These are phyloP conservation scores for Strobilomyces confusus DNA, from an alignment of 768 basidiomycete genomes.

Conservation along the genomic window DNA sequence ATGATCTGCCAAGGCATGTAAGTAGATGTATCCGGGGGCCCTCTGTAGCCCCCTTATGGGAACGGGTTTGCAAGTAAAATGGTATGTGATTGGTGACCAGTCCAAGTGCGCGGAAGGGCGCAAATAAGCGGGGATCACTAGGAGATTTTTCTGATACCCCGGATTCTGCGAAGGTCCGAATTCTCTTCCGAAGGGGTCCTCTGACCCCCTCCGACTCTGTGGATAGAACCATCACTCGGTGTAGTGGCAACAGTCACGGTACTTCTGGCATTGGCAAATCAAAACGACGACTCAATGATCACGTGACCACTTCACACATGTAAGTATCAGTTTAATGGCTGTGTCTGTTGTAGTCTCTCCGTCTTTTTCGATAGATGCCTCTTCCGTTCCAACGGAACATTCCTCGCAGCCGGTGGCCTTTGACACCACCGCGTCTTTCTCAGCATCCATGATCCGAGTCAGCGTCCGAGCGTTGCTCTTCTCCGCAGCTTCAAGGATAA, in stretches of 20 bases:
- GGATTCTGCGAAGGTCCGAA: conserved; percentile 9
- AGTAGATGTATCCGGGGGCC: conserved; percentile 81
- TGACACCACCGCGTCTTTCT: conserved; percentile 19
- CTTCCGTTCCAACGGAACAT: not conserved
- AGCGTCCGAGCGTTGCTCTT: conserved; percentile 25
- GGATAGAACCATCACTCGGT: conserved; percentile 16
- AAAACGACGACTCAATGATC: no score
- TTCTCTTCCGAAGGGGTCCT: conserved; percentile 26
- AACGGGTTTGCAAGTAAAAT: conserved; percentile 81
- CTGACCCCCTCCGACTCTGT: conserved; percentile 13
- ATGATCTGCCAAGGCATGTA: conserved; percentile 83
- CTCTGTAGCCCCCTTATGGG: conserved; percentile 78
- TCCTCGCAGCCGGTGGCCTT: not conserved
- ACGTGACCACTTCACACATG: conserved; percentile 14
- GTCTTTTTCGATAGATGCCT: not conserved
- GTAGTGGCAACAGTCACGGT: not conserved
- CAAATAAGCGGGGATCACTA: conserved; percentile 55
- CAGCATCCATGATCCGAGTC: no score
- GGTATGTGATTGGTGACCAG: conserved; percentile 89
- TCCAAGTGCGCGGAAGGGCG: conserved; percentile 94
- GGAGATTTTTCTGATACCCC: conserved; percentile 4
- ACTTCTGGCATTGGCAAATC: not conserved
- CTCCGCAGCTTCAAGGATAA: conserved; percentile 23
- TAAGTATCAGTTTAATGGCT: no score
- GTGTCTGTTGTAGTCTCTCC: not conserved